These are phyloP conservation scores for Apocynum venetum DNA, from an alignment of 257 asterid genomes.

Conservation along the genomic window DNA sequence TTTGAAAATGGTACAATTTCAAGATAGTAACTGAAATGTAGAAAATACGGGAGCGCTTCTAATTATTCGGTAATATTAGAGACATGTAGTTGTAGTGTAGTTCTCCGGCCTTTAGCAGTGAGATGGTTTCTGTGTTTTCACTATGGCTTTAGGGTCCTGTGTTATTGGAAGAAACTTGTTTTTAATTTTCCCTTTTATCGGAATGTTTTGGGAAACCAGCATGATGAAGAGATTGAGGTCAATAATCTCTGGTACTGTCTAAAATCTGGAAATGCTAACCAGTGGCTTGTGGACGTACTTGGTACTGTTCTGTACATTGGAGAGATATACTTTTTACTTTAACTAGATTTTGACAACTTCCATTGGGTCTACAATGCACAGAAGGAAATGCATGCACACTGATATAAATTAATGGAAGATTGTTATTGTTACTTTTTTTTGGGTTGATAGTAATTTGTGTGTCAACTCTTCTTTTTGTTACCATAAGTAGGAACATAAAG, in stretches of 20 bases:
- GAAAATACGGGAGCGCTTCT: neutral
- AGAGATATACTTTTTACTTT: too few species aligned
- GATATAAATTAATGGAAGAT: neutral
- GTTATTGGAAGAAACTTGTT: neutral
- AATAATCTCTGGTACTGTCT: neutral
- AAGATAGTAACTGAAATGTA: neutral
- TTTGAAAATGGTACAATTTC: neutral
- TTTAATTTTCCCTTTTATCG: neutral
- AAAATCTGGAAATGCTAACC: neutral
- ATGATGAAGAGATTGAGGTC: neutral
- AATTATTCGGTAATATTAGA: neutral
- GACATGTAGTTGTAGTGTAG: neutral
- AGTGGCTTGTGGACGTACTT: neutral
- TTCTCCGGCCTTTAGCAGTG: neutral
- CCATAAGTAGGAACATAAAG: neutral
- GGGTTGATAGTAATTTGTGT: neutral
- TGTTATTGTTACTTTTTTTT: neutral
- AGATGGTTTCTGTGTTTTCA: neutral
- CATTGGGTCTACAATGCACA: neutral
- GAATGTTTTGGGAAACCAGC: neutral
- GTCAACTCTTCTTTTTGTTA: neutral
- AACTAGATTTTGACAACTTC: neutral
- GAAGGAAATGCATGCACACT: neutral
- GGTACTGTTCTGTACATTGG: neutral
- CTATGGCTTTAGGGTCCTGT: neutral